These are phyloP conservation scores for Lactarius indigo DNA, from an alignment of 768 basidiomycete species.

Conservation along the genomic window DNA sequence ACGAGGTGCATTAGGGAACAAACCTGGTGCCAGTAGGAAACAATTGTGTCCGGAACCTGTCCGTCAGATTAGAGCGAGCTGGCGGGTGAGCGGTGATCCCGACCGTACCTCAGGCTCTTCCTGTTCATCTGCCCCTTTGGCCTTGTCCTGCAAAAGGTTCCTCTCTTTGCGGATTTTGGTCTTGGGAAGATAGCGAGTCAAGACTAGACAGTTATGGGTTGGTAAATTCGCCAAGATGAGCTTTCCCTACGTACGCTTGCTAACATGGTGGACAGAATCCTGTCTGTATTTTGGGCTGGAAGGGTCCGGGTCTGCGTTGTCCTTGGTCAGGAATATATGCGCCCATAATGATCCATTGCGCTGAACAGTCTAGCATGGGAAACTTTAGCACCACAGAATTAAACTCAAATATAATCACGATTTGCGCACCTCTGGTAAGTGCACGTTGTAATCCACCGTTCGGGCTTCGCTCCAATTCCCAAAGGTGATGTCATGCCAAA, in stretches of 20 bases:
- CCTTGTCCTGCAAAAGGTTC: constrained; percentile 56
- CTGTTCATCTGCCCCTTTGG: constrained; percentile 38
- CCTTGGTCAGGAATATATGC: constrained; percentile 70
- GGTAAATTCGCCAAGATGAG: constrained; percentile 12
- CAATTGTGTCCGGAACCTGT: constrained; percentile 37
- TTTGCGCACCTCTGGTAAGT: constrained; percentile 60
- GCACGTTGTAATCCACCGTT: constrained; percentile 52
- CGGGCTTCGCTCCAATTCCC: constrained; percentile 69
- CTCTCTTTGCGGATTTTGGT: constrained; percentile 75
- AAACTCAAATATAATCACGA: background rate
- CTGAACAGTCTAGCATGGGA: constrained; percentile 57
- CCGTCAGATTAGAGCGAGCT: background rate
- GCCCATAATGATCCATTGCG: constrained; percentile 81
- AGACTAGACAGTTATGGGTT: constrained; percentile 42
- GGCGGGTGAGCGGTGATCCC: constrained; percentile 3
- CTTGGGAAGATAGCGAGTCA: constrained; percentile 82
- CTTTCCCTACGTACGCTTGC: constrained; percentile 57
- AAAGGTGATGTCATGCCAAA: constrained; percentile 75
- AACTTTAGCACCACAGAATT: background rate
- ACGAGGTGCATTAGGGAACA: constrained; percentile 23
- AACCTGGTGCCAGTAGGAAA: constrained; percentile 83
- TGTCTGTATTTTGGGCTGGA: constrained; percentile 49
- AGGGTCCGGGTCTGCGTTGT: constrained; percentile 65
- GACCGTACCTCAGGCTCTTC: constrained; percentile 50
- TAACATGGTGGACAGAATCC: constrained; percentile 59